phyloP scores from a whole-genome alignment of 1,284 basidiomycete genomes.

The Moesziomyces globuligerus region DNA sequence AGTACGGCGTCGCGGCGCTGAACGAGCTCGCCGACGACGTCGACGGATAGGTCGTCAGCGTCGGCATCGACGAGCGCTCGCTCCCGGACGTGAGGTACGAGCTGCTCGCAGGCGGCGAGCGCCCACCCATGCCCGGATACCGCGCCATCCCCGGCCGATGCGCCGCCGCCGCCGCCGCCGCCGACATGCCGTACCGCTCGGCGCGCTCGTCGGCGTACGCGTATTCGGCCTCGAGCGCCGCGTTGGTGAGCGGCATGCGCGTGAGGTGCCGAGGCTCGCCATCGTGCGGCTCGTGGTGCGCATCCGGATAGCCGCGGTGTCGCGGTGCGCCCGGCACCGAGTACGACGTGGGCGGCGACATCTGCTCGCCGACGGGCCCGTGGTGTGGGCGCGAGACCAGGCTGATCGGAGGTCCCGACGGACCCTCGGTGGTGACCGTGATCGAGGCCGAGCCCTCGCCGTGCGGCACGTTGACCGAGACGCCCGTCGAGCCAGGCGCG shows the following conservation, averaged over 20 bases:
- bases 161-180: conserved; percentile 1
- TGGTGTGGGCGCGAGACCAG: conserved; percentile 17
- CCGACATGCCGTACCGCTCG: conserved; percentile 22
- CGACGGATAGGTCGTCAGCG: conserved; percentile 19
- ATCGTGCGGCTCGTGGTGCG: conserved; percentile 23
- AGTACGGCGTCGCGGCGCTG: conserved; percentile 9
- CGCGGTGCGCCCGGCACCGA: conserved; percentile 12
- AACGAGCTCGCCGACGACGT: conserved; percentile 21
- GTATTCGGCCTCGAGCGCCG: conserved; percentile 21
- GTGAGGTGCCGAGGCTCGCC: conserved; percentile 12
- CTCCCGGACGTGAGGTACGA: conserved; percentile 30
- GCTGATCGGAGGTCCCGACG: conserved; percentile 8
- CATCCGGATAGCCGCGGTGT: conserved; percentile 21
- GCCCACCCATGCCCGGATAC: conserved; percentile 4
- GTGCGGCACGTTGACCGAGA: conserved; percentile 31
- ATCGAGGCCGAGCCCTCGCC: conserved; percentile 35
- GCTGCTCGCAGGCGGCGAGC: conserved; percentile 21
- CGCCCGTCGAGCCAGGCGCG: conserved; percentile 2
- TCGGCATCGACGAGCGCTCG: conserved; percentile 34
- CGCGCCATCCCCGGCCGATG: conserved; percentile 30
- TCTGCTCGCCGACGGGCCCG: conserved; percentile 4
- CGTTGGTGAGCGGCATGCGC: conserved; percentile 9
- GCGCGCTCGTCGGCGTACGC: conserved; percentile 18
- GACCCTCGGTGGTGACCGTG: conserved; percentile 19
- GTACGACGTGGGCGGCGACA: conserved; percentile 25